A percentile compares a stretch with the other conserved stretches of the same genome.
Evolutionary conservation across 2,329 filamentous ascomycete genomes (phyloP).

Genomic region (Talaromyces pinophilus): DNA sequence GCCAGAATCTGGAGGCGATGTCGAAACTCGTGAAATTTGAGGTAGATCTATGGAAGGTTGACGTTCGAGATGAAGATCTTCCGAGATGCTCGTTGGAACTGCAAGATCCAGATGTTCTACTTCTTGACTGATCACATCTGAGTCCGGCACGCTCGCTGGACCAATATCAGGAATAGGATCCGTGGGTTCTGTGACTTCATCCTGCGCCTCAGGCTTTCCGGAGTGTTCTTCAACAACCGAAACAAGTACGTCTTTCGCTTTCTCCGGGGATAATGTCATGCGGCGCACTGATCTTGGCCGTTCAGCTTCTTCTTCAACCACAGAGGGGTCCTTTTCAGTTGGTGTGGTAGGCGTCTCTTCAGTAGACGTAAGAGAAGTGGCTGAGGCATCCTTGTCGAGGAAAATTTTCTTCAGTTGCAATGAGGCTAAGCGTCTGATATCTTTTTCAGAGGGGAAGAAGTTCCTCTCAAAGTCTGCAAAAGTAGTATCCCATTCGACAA

Average conservation of each 20-base stretch:
- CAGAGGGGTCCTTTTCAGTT: conserved; percentile 37
- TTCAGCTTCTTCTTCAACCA: conserved; percentile 33
- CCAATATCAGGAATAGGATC: conserved; percentile 25
- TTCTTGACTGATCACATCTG: conserved; percentile 44
- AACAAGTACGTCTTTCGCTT: conserved; percentile 63
- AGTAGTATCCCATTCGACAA: conserved; percentile 86
- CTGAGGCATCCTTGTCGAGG: conserved; percentile 78
- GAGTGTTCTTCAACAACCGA: conserved; percentile 67
- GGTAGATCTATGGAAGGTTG: conserved; percentile 21
- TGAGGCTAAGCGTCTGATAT: conserved; percentile 87
- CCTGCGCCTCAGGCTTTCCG: conserved; percentile 36
- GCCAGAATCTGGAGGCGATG: conserved; percentile 21
- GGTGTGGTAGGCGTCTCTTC: conserved; percentile 62
- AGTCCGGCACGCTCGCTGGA: conserved; percentile 26
- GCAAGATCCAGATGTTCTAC: conserved; percentile 65
- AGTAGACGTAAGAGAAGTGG: conserved; percentile 68
- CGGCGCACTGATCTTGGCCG: conserved; percentile 39
- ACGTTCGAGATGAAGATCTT: conserved; percentile 25
- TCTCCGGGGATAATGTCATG: conserved; percentile 59
- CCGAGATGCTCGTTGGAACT: conserved; percentile 39
- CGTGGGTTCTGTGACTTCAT: conserved; percentile 28
- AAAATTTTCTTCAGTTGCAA: conserved; percentile 95
- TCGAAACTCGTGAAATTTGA: conserved; percentile 19
- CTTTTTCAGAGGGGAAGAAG: conserved; percentile 92
- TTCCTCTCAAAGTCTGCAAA: conserved; percentile 91